Conservation (phyloP, 495 filamentous ascomycete genomes). For the Wilcoxina mikolae region DNA sequence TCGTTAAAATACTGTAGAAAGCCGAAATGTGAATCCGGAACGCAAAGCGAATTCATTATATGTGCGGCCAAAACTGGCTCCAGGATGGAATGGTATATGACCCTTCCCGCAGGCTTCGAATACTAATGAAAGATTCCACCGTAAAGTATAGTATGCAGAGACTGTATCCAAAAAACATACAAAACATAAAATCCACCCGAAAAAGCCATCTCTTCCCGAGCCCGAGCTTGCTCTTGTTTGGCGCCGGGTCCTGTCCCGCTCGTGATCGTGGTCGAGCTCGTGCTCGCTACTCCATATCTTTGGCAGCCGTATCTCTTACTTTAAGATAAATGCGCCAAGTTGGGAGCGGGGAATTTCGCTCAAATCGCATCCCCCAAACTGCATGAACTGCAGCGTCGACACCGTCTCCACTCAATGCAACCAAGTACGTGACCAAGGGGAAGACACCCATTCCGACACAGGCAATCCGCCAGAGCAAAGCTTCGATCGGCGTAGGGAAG, state of each 20-base stretch:
- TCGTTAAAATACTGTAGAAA: no score
- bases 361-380: background rate
- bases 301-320: background rate
- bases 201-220: background rate
- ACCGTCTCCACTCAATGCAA: background rate
- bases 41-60: background rate
- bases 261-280: background rate
- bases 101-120: constrained; percentile 4
- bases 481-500: constrained; percentile 5
- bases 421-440: background rate
- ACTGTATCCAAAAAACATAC: background rate
- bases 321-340: background rate
- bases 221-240: no score
- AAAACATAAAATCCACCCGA: background rate
- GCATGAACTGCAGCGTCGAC: background rate
- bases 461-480: constrained; percentile 9
- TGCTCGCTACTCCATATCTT: background rate
- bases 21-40: no score
- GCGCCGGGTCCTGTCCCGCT: background rate
- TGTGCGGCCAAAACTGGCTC: background rate
- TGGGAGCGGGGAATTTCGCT: background rate
- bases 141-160: constrained; percentile 5
- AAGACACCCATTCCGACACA: background rate
- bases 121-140: constrained; percentile 11
- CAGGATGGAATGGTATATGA: constrained; percentile 2